These are phyloP conservation scores for Diutina catenulata DNA, from an alignment of 1,139 yeast species.

Conservation along the genomic window DNA sequence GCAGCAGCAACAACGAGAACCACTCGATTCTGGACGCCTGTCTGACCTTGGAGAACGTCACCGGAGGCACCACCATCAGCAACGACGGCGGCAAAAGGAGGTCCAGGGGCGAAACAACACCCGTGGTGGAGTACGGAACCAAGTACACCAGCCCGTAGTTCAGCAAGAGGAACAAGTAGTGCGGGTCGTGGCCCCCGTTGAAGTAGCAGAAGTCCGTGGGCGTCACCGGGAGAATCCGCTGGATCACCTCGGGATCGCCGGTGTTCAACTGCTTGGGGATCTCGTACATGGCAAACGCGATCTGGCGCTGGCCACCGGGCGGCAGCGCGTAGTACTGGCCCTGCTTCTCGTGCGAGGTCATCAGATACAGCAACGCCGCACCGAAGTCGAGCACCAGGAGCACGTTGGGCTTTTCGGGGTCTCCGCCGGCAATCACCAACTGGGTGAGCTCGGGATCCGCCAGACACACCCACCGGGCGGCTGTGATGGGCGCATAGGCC, in stretches of 20 bases:
- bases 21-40: slow-evolving; percentile 56
- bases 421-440: slow-evolving; percentile 50
- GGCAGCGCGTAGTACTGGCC: slow-evolving; percentile 66
- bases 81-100: slow-evolving; percentile 43
- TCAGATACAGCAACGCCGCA: slow-evolving; percentile 61
- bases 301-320: slow-evolving; percentile 26
- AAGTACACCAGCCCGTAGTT: slow-evolving; percentile 39
- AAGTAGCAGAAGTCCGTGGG: slow-evolving; percentile 28
- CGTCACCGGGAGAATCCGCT: slow-evolving; percentile 22
- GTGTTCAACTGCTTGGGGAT: slow-evolving; percentile 15
- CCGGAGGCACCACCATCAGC: slow-evolving; percentile 69
- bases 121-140: slow-evolving; percentile 7
- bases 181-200: slow-evolving; percentile 59
- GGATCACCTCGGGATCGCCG: slow-evolving; percentile 15
- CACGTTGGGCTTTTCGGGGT: slow-evolving; percentile 34
- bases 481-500: not conserved
- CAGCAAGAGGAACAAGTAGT: slow-evolving; percentile 43
- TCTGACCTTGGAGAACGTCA: slow-evolving; percentile 42
- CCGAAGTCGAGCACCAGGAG: slow-evolving; percentile 69
- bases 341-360: slow-evolving; percentile 78
- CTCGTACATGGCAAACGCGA: slow-evolving; percentile 8
- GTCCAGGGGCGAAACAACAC: not conserved
- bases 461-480: slow-evolving; percentile 58
- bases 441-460: slow-evolving; percentile 72
- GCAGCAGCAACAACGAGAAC: slow-evolving; percentile 52